These are phyloP conservation scores for Davidsoniella neocaledoniae DNA, from an alignment of 2,329 filamentous ascomycete species.

Conservation along the genomic window DNA sequence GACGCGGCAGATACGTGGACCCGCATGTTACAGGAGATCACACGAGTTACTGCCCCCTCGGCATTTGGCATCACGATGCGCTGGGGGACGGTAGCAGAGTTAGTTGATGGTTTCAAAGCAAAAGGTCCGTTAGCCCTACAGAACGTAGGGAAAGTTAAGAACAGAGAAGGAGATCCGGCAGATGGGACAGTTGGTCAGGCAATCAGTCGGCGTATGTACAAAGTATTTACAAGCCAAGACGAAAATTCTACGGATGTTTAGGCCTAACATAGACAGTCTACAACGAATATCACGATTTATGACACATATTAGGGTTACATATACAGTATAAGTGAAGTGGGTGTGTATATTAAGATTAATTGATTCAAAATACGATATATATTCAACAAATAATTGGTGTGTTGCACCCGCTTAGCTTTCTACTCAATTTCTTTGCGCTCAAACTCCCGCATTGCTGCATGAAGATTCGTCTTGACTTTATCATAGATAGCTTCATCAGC, in stretches of 20 bases:
- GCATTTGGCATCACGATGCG: slow-evolving; percentile 50
- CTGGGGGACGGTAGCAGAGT: slow-evolving; percentile 38
- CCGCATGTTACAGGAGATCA: slow-evolving; percentile 61
- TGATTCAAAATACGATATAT: neutral
- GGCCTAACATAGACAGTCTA: neutral
- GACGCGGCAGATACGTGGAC: slow-evolving; percentile 49
- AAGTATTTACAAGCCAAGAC: slow-evolving; percentile 42
- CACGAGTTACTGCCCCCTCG: slow-evolving; percentile 52
- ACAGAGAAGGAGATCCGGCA: slow-evolving; percentile 37
- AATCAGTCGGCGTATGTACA: slow-evolving; percentile 40
- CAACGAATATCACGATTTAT: neutral
- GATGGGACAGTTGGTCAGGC: slow-evolving; percentile 40
- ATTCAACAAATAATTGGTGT: neutral
- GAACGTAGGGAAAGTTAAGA: slow-evolving; percentile 38
- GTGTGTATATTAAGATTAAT: no score
- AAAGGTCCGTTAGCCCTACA: slow-evolving; percentile 46
- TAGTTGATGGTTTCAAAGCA: slow-evolving; percentile 41
- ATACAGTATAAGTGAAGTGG: no score
- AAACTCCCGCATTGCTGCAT: slow-evolving; percentile 7
- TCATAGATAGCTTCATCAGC: slow-evolving; percentile 29
- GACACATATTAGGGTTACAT: neutral
- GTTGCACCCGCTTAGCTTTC: neutral
- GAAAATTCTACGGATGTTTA: slow-evolving; percentile 38
- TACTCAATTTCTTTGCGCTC: slow-evolving; percentile 5
- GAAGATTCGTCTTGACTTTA: slow-evolving; percentile 21